Evolutionary conservation across 2,329 filamentous ascomycete species (phyloP).

Genomic region (Zasmidium angulare): DNA sequence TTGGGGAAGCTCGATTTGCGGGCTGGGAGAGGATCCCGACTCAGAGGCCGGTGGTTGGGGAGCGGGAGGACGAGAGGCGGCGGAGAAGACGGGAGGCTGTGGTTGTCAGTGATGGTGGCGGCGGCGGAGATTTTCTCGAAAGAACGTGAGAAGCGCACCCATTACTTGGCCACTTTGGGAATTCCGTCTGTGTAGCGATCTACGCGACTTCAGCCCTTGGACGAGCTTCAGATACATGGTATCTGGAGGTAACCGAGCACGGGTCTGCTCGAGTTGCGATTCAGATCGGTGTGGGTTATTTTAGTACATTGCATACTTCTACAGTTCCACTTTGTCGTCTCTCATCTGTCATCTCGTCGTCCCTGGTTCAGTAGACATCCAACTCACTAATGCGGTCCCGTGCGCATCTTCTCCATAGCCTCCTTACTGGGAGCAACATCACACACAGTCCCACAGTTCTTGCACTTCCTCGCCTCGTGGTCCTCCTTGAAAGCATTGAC

Average conservation of each 20-base stretch:
- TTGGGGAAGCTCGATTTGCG: constrained; percentile 13
- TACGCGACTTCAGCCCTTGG: too few relatives aligned
- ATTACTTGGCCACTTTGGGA: too few relatives aligned
- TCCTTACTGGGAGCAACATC: constrained; percentile 61
- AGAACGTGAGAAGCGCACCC: not conserved
- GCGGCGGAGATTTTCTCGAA: constrained; percentile 22
- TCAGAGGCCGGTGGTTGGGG: constrained; percentile 42
- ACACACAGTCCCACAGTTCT: constrained; percentile 72
- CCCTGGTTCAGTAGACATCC: not conserved
- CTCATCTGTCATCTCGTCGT: not conserved
- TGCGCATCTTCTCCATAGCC: constrained; percentile 36
- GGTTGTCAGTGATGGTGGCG: constrained; percentile 74
- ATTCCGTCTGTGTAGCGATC: too few relatives aligned
- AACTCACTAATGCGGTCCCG: not conserved
- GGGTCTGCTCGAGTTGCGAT: too few relatives aligned
- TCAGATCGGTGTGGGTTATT: too few relatives aligned
- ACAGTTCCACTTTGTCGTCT: not conserved
- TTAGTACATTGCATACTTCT: not conserved
- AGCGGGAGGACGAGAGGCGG: constrained; percentile 69
- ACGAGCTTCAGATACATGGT: too few relatives aligned
- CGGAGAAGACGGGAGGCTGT: constrained; percentile 80
- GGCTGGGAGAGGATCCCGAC: constrained; percentile 20
- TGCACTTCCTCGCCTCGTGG: constrained; percentile 71
- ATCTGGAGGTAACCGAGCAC: too few relatives aligned
- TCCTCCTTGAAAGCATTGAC: constrained; percentile 78